Evolutionary conservation across 768 basidiomycete species (phyloP), one percentile per base, ranked within the genome.

Genomic region (Dioszegia aurantiaca): DNA sequence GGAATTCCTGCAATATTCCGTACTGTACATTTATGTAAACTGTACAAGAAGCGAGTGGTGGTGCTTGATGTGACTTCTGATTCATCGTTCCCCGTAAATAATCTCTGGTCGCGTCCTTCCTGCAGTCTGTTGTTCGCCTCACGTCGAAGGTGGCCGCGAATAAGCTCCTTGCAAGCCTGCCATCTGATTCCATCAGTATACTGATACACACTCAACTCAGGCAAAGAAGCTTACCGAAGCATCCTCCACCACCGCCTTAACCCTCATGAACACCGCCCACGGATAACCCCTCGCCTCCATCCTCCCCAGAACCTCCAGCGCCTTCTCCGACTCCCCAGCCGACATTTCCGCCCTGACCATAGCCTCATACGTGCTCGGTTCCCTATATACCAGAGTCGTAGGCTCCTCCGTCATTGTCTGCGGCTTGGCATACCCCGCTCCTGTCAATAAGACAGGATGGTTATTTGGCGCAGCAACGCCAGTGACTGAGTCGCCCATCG

Each of bases 301-400:
- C 44, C 89, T 82, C 55, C 84, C 82, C 28, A 93, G 80, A 0
- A 97, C 80, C 2, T 80, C 82, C 3, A 83, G 45, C 0, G 93
- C 94, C 11, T 81, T 80, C 44, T 85, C 82, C 12, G 21, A 14
- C 64, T 83, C 12, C 89, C 89, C 49, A 82, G 83, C 19, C 85
- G 85, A 11, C 19, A 98, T 80, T 73, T 99, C 95, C 0, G 88
- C 89, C 14, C 89, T 84, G 62, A 99, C 84, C 92, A 99, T 98
- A 4, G 85, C 85, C 71, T 98, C 95, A 86, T 71, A 67, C 23
- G 49, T 60, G 68, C 83, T 62, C 66, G 88, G 87, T 80, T 94
- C 90, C 54, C 90, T 85, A 78, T 86, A 91, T 4, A 91, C 86
- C 47, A 84, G 81, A 68, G 81, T 78, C 4, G 79, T 73, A 0